Evolutionary conservation across 163 green algal species (phyloP).

Genomic region (Scenedesmus sp.): DNA sequence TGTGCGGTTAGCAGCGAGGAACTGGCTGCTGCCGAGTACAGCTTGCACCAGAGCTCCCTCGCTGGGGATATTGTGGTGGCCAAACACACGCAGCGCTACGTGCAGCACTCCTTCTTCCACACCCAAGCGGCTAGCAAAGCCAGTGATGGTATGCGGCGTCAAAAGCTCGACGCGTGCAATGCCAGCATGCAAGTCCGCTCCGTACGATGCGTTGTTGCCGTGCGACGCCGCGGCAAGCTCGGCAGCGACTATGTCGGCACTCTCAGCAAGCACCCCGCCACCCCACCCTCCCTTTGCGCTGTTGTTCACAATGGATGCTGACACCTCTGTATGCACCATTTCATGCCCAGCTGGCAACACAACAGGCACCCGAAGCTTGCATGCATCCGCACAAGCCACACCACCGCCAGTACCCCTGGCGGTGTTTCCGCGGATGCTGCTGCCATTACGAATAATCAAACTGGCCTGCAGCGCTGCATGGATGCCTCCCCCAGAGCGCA

Average conservation of each 20-base stretch:
- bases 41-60: slow-evolving; percentile 13
- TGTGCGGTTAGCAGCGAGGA: not conserved
- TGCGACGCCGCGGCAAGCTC: not conserved
- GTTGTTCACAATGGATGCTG: not conserved
- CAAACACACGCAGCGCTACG: not conserved
- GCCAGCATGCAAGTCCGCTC: not conserved
- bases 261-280: not conserved
- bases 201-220: slow-evolving; percentile 4
- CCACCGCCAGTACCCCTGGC: not conserved
- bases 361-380: not conserved
- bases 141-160: not conserved
- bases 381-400: not conserved
- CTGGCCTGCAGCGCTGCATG: not conserved
- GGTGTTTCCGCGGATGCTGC: not conserved
- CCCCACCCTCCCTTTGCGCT: not conserved
- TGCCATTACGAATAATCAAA: not conserved
- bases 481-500: not conserved
- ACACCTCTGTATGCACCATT: not conserved
- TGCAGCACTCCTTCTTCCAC: not conserved
- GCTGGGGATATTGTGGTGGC: not conserved
- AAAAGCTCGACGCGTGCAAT: not conserved
- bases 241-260: not conserved
- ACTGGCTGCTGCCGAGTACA: not conserved
- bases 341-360: not conserved
- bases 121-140: not conserved